Base-by-base conservation (phyloP, 2,329 filamentous ascomycete species). In the Ophiocordyceps robertsii region DNA sequence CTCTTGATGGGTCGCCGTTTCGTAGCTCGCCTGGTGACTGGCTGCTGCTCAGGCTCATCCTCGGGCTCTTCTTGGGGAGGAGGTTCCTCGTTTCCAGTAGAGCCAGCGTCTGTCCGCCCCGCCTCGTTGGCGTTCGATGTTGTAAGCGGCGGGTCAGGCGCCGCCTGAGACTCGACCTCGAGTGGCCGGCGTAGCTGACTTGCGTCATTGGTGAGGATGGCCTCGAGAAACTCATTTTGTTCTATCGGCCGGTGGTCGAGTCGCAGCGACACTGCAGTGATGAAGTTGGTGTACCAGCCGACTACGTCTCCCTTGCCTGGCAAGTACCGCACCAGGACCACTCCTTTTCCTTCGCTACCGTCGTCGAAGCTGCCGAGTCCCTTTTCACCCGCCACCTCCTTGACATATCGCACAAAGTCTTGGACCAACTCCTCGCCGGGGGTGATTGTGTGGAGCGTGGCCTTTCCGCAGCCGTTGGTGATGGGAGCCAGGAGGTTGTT, bases 141-240 rank as follows among this genome's bases (percentile, higher is more conserved):
- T 16, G 10, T n/a, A 12, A 14, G 16, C 14, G 16, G n/a, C 24
- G 55, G 53, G 4, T 49, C 51, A n/a, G 47, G 52, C 24, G 45
- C 43, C 3, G 49, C 39, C 24, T 27, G 24, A 3, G 56, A 56
- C 33, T 63, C 62, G 10, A 75, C 63, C 49, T 82, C 71, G 3
- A 93, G 70, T 6, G 80, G 73, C 32, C 79, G 75, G 44, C 84
- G 79, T 17, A 96, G 67, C 37, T 75, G 72, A 45, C 73, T 77
- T 7, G 86, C 77, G 62, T 96, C 82, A 40, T 82, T 83, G n/a
- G 70, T 78, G 27, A 96, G 64, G 38, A 98, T 92, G 1, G 84
- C 84, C 58, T 95, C 87, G 2, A 98, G 70, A 47, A 98, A 94
- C 52, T 95, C 89, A 44, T 83, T 88, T 55, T 95, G 88, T 51